Conservation (phyloP, 2,329 filamentous ascomycete genomes). For the Boeremia lycopersici region DNA sequence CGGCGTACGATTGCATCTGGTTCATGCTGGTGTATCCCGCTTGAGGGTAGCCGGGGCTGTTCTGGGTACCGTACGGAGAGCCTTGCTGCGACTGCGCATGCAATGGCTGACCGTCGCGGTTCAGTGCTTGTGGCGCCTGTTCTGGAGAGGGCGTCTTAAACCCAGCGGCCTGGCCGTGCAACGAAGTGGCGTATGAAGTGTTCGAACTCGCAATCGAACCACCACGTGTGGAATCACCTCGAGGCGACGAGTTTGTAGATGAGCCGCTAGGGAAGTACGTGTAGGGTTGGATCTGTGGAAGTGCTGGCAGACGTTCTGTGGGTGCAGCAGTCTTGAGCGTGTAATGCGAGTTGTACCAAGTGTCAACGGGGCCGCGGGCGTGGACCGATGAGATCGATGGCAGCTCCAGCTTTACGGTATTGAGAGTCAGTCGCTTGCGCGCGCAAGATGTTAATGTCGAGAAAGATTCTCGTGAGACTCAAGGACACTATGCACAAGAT, state of each 20-base stretch:
- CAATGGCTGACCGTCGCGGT: constrained; percentile 43
- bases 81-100: constrained; percentile 48
- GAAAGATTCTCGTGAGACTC: constrained; percentile 19
- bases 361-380: constrained; percentile 76
- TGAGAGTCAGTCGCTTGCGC: constrained; percentile 33
- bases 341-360: constrained; percentile 72
- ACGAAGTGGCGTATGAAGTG: constrained; percentile 62
- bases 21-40: constrained; percentile 71
- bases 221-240: constrained; percentile 74
- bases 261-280: constrained; percentile 58
- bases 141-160: constrained; percentile 80
- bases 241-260: constrained; percentile 75
- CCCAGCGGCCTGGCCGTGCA: constrained; percentile 59
- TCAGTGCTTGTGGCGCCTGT: constrained; percentile 58
- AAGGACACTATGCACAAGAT: constrained; percentile 32
- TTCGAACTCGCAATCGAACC: constrained; percentile 61
- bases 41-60: constrained; percentile 45
- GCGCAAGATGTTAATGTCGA: constrained; percentile 11
- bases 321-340: constrained; percentile 69
- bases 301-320: constrained; percentile 74
- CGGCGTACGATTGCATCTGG: constrained; percentile 80
- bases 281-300: constrained; percentile 71
- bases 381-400: constrained; percentile 84
- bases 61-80: constrained; percentile 48
- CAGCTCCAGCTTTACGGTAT: constrained; percentile 93